Evolutionary conservation across 2,329 filamentous ascomycete species (phyloP).

Genomic region (Ceratocystis ficicola): DNA sequence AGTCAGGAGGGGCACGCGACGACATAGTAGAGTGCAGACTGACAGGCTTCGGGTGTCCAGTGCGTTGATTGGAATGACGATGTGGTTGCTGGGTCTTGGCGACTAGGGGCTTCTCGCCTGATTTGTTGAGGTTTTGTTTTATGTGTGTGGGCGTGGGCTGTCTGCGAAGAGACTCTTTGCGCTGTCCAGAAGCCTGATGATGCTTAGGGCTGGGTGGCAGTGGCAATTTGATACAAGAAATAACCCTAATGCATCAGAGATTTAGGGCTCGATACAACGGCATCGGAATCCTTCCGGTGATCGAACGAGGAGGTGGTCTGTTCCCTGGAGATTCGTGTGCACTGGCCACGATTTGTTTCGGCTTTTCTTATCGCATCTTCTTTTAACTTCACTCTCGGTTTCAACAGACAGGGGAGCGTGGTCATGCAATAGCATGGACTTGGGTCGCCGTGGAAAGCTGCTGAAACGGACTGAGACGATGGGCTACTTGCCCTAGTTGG

Average conservation of each 20-base stretch:
- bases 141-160: too few species aligned
- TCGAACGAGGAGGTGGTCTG: background rate
- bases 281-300: background rate
- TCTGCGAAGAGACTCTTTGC: background rate
- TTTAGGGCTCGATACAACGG: background rate
- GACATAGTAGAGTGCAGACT: constrained; percentile 9
- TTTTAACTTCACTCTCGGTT: background rate
- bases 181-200: background rate
- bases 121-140: background rate
- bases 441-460: background rate
- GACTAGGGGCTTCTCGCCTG: background rate
- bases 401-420: background rate
- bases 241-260: background rate
- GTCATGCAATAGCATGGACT: background rate
- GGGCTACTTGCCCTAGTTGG: background rate
- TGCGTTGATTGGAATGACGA: background rate
- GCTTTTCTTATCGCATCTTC: background rate
- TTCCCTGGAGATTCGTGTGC: background rate
- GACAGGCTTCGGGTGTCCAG: background rate
- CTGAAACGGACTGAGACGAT: constrained; percentile 7
- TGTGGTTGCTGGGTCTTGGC: background rate
- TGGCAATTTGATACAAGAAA: background rate
- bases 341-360: background rate
- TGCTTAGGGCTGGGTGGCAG: background rate
- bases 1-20: constrained; percentile 18